Evolutionary conservation across 225 moss, liverwort and hornwort species (phyloP).

Genomic region (Polytrichum commune): DNA sequence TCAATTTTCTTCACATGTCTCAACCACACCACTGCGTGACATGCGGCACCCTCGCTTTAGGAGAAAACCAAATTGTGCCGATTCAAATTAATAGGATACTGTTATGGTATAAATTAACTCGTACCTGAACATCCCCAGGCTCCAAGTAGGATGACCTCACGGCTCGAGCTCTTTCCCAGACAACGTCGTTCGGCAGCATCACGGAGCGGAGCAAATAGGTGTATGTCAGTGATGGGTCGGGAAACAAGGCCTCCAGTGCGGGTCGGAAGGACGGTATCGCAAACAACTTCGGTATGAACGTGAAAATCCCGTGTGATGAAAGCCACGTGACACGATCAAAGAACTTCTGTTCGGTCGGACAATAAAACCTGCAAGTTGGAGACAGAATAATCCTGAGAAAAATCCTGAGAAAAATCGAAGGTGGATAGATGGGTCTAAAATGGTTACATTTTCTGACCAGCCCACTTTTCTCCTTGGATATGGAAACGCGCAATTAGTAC

Average conservation of each 20-base stretch:
- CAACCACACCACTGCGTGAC: background rate
- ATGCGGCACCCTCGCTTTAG: background rate
- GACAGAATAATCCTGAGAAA: too few species aligned
- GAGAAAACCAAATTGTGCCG: too few species aligned
- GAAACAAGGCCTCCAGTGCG: constrained; percentile 64
- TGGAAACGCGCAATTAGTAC: too few species aligned
- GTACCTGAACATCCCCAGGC: constrained; percentile 20
- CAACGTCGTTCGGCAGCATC: constrained; percentile 60
- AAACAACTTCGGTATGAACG: constrained; percentile 47
- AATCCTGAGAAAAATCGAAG: too few species aligned
- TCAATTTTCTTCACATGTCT: background rate
- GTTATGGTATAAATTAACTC: background rate
- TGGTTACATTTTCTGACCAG: too few species aligned
- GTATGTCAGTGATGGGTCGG: constrained; percentile 49
- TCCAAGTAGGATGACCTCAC: constrained; percentile 27
- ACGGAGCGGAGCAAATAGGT: constrained; percentile 57
- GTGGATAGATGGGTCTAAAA: too few species aligned
- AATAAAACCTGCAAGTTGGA: constrained; percentile 31
- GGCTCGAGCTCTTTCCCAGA: constrained; percentile 43
- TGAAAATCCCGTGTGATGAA: constrained; percentile 26
- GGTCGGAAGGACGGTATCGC: constrained; percentile 43
- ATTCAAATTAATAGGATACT: background rate
- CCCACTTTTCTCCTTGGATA: too few species aligned
- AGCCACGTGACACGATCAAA: constrained; percentile 41
- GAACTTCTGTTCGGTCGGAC: constrained; percentile 45